These are phyloP conservation scores for Colletotrichum viniferum DNA, from an alignment of 2,329 filamentous ascomycete genomes.

Conservation along the genomic window DNA sequence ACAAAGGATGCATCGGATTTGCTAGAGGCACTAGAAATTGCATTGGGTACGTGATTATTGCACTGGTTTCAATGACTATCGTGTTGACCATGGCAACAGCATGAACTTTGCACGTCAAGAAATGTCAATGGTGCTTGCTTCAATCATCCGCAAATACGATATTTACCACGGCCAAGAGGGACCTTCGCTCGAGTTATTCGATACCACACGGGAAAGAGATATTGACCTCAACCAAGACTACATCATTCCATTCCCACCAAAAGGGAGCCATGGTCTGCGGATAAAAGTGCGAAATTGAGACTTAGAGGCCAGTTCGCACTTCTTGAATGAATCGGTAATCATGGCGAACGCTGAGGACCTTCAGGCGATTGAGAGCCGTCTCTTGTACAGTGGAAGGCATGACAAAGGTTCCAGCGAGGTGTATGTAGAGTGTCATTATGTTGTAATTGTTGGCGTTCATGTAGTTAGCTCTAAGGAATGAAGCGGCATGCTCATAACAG, in stretches of 20 bases:
- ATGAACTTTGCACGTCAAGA: not conserved
- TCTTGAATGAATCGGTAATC: not conserved
- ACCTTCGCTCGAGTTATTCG: not conserved
- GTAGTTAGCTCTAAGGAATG: no score
- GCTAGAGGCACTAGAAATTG: not conserved
- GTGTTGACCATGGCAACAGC: not conserved
- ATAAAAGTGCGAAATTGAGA: not conserved
- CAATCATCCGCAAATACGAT: not conserved
- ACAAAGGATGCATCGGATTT: not conserved
- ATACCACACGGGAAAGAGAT: not conserved
- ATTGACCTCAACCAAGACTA: not conserved
- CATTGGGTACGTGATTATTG: not conserved
- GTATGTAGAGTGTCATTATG: not conserved
- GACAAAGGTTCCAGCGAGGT: no score
- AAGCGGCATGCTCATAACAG: not conserved
- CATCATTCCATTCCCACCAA: not conserved
- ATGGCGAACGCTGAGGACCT: not conserved
- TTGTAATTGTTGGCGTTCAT: not conserved
- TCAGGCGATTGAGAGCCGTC: not conserved
- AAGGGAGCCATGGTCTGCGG: not conserved
- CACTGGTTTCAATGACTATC: not conserved
- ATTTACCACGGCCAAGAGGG: not conserved
- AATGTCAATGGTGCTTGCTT: not conserved
- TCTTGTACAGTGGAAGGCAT: rapidly evolving
- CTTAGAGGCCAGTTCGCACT: not conserved